Evolutionary conservation across 2,329 filamentous ascomycete genomes (phyloP).

Genomic region (Penicillium concentricum): DNA sequence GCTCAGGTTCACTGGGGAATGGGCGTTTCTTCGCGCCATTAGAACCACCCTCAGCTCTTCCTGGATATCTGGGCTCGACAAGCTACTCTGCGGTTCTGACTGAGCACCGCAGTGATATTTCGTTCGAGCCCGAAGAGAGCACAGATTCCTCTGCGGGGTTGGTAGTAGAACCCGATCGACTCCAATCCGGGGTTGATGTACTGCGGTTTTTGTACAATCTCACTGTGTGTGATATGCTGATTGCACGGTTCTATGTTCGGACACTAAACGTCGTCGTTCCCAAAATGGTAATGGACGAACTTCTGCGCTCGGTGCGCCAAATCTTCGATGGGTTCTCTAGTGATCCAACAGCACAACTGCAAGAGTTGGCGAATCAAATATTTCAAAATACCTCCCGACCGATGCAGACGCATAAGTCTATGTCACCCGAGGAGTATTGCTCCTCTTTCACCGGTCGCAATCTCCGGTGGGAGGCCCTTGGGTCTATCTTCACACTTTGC

Average conservation of each 20-base stretch:
- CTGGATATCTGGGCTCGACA: conserved; percentile 37
- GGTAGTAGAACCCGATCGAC: conserved; percentile 27
- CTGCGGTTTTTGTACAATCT: conserved; percentile 30
- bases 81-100: conserved; percentile 36
- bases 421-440: conserved; percentile 35
- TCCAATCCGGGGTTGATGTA: conserved; percentile 33
- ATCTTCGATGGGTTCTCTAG: conserved; percentile 26
- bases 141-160: conserved; percentile 17
- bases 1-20: conserved; percentile 20
- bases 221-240: conserved; percentile 24
- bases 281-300: conserved; percentile 25
- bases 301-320: conserved; percentile 26
- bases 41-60: conserved; percentile 27
- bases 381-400: conserved; percentile 33
- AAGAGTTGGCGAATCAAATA: conserved; percentile 27
- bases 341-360: conserved; percentile 28
- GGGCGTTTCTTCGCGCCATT: conserved; percentile 21
- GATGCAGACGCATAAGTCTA: conserved; percentile 25
- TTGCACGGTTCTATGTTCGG: conserved; percentile 27
- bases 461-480: conserved; percentile 44
- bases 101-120: conserved; percentile 35
- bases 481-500: conserved; percentile 40
- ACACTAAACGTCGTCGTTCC: conserved; percentile 27
- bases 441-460: conserved; percentile 31
- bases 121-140: conserved; percentile 30